Conservation (phyloP, 305 asterid genomes). For the Fraxinus dipetala region DNA sequence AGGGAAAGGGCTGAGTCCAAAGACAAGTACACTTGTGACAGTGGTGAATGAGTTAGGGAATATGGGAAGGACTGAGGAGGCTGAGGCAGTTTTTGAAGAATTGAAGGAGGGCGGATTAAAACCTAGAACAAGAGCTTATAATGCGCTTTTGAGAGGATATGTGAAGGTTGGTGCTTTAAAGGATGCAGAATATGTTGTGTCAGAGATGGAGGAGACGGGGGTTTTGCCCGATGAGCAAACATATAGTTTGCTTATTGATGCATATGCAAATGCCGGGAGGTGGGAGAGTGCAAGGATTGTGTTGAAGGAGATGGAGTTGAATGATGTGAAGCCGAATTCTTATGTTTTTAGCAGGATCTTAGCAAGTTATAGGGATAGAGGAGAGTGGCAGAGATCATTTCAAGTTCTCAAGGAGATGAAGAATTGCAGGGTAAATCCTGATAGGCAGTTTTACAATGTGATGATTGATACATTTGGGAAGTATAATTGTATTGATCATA, state of each 20-base stretch:
- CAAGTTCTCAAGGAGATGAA: conserved; percentile 94
- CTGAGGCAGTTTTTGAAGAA: conserved; percentile 90
- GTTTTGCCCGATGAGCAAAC: conserved; percentile 82
- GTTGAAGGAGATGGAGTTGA: conserved; percentile 81
- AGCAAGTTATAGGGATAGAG: conserved; percentile 78
- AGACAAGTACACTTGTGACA: conserved; percentile 56
- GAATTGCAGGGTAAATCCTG: conserved; percentile 68
- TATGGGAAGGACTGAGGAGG: conserved; percentile 80
- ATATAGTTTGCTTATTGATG: conserved; percentile 84
- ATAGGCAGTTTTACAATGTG: conserved; percentile 76
- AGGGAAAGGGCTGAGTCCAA: conserved; percentile 77
- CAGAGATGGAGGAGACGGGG: conserved; percentile 77
- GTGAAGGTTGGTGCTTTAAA: conserved; percentile 71
- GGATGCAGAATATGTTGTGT: conserved; percentile 77
- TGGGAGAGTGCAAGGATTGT: conserved; percentile 95
- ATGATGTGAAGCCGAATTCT: conserved; percentile 65
- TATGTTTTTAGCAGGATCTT: conserved; percentile 73
- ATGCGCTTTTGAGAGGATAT: conserved; percentile 83
- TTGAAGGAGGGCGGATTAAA: conserved; percentile 75
- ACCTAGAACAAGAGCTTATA: conserved; percentile 85
- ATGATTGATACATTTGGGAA: conserved; percentile 95
- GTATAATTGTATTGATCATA: conserved; percentile 79
- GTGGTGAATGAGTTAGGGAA: conserved; percentile 67
- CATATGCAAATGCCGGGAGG: conserved; percentile 88
- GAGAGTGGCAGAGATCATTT: conserved; percentile 94